Evolutionary conservation across 2,329 filamentous ascomycete species (phyloP), one percentile per base, ranked within the genome.

Genomic region (Calonectria leucothoes): DNA sequence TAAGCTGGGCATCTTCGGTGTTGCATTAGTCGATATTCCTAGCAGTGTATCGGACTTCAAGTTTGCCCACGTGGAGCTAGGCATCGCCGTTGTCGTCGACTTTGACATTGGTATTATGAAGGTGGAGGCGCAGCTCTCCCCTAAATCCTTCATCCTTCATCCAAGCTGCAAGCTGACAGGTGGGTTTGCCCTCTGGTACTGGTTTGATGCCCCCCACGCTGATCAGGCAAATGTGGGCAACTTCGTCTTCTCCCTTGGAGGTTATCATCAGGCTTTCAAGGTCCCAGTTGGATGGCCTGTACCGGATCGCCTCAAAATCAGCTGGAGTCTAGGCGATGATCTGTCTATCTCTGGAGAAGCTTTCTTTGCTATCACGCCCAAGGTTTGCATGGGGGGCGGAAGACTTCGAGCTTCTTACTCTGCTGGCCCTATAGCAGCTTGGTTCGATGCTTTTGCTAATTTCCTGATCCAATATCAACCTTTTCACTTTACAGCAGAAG

Each of bases 241-340:
- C 73, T 88, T 79, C 66, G 87, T 88, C 15, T 86, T 88, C 70
- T 85, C 84, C 3, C 70, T 88, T 29, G 87, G 87, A 6, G 87
- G 87, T 1, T 89, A 86, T 74, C 86, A 89, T 72, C 80, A 73
- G 3, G 79, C 82, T 0, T 89, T 82, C 75, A 61, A 63, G 0
- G 48, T 72, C 0, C 86, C 86, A 0, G 20, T 64, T 0, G 75
- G 81, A 6, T 89, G 84, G 59, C 86, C 87, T 0, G 78, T 78
- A 2, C 84, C 85, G 0, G 78, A 81, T 6, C 82, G 86, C 0
- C 77, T 88, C 0, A 45, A 17, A 8, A 82, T 85, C 45, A 71
- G 52, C 48, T 85, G 82, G 79, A 68, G 51, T 1, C 68, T 81
- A 14, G 61, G 37, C 14, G 63, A 25, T 4, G 68, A 52, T 12